Evolutionary conservation across 768 basidiomycete genomes (phyloP).

Genomic region (Russula earlei): DNA sequence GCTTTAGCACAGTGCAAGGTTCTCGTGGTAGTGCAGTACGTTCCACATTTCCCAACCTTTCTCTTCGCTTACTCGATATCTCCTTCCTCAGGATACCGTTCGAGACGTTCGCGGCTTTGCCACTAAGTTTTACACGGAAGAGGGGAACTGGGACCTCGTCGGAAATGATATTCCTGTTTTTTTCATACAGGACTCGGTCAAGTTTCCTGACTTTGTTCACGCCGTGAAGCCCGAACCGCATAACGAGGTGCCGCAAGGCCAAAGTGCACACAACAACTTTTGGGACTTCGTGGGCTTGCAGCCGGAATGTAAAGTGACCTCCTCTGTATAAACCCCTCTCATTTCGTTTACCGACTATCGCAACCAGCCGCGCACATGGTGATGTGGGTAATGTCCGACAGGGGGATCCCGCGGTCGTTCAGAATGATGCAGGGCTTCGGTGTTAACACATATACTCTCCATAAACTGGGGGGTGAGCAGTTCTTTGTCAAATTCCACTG

Average conservation of each 20-base stretch:
- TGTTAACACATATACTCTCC: constrained; percentile 75
- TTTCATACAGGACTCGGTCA: constrained; percentile 73
- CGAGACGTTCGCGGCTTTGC: constrained; percentile 88
- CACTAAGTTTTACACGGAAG: constrained; percentile 69
- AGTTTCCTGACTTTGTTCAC: constrained; percentile 82
- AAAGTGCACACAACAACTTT: constrained; percentile 73
- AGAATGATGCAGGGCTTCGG: constrained; percentile 88
- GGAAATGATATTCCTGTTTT: constrained; percentile 80
- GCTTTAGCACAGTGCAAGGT: constrained; percentile 83
- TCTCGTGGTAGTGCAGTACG: constrained; percentile 72
- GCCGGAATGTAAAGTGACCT: constrained; percentile 41
- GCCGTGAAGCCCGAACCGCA: constrained; percentile 81
- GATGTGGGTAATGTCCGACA: constrained; percentile 82
- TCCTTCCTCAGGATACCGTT: constrained; percentile 45
- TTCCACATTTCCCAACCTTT: neutral
- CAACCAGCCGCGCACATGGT: constrained; percentile 55
- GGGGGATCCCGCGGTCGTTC: constrained; percentile 74
- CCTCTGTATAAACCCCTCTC: neutral
- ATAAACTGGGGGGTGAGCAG: constrained; percentile 56
- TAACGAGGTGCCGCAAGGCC: constrained; percentile 66
- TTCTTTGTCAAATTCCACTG: constrained; percentile 88
- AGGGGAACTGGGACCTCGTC: constrained; percentile 85
- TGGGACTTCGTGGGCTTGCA: constrained; percentile 77
- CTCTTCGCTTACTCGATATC: neutral
- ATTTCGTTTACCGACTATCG: neutral